These are phyloP conservation scores for Rachicladosporium sp. DNA, from an alignment of 2,329 filamentous ascomycete genomes.

Conservation along the genomic window DNA sequence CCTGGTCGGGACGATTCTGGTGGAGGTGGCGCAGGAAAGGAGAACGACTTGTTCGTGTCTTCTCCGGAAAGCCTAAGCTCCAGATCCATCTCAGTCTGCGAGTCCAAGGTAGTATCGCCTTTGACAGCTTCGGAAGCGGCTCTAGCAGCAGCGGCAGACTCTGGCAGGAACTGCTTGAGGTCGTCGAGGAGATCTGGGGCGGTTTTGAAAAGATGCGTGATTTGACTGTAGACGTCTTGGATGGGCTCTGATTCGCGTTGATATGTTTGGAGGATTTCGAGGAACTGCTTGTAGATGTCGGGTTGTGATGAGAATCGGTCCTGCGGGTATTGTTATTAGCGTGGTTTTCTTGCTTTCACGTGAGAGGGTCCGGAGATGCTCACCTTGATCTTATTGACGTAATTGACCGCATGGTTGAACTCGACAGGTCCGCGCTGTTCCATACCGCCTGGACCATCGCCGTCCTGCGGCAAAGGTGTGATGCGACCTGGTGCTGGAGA, in stretches of 20 bases:
- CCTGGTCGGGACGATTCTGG: constrained; percentile 33
- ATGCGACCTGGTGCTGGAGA: too few species aligned
- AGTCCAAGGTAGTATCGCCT: background rate
- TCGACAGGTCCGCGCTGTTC: constrained; percentile 91
- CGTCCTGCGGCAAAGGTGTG: constrained; percentile 4
- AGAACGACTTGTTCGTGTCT: constrained; percentile 43
- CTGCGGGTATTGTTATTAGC: constrained; percentile 32
- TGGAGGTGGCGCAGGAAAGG: constrained; percentile 46
- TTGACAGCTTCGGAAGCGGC: constrained; percentile 24
- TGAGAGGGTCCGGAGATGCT: constrained; percentile 17
- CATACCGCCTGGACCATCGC: constrained; percentile 27
- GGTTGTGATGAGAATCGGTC: constrained; percentile 94
- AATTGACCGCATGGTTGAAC: constrained; percentile 98
- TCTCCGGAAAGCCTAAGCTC: constrained; percentile 3
- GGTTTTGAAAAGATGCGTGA: constrained; percentile 83
- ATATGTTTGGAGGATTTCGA: constrained; percentile 96
- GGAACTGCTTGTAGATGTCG: constrained; percentile 98
- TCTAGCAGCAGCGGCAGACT: constrained; percentile 62
- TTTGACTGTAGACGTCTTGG: constrained; percentile 94
- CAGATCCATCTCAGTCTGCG: background rate
- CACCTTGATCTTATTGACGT: constrained; percentile 99
- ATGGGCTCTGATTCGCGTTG: constrained; percentile 97
- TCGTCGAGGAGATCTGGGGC: constrained; percentile 93
- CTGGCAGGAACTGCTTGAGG: constrained; percentile 95
- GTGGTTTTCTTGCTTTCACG: too few species aligned